phyloP scores from a whole-genome alignment of 202 grass and related monocot genomes.

The Saccharum hybrid region DNA sequence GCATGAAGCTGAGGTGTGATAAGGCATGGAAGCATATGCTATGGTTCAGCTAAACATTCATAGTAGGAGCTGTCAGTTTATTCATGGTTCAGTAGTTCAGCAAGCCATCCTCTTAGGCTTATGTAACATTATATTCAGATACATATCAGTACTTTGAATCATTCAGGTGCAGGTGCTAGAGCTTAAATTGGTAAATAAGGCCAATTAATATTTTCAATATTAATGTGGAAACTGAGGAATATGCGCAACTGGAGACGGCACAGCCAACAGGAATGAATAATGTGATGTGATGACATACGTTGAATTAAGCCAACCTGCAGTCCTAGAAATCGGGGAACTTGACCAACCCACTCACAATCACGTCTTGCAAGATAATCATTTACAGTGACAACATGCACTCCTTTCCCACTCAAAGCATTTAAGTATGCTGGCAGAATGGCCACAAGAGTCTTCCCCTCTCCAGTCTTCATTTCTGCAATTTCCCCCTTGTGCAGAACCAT shows the following conservation, averaged over 20 bases:
- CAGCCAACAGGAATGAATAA: conserved; percentile 46
- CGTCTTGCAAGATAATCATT: conserved; percentile 98
- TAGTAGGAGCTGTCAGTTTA: neutral
- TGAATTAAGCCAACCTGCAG: conserved; percentile 99
- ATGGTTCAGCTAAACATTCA: conserved; percentile 24
- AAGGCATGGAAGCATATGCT: neutral
- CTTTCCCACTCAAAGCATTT: conserved; percentile 94
- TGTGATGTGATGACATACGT: conserved; percentile 76
- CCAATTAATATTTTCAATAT: conserved; percentile 21
- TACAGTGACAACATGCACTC: conserved; percentile 95
- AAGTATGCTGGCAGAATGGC: conserved; percentile 89
- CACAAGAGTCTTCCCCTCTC: conserved; percentile 99
- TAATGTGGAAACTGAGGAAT: conserved; percentile 33
- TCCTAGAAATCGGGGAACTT: conserved; percentile 92
- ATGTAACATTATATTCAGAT: conserved; percentile 11
- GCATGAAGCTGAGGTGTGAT: conserved; percentile 17
- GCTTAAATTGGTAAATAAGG: conserved; percentile 7
- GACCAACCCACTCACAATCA: conserved; percentile 99
- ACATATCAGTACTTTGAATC: conserved; percentile 24
- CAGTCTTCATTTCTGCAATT: conserved; percentile 97
- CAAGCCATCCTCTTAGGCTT: conserved; percentile 8
- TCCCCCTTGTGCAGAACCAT: conserved; percentile 98
- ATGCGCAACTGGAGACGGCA: conserved; percentile 30
- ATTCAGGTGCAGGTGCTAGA: neutral
- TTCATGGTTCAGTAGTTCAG: conserved; percentile 24